These are phyloP conservation scores for Lantana camara DNA, from an alignment of 257 asterid species.

Conservation along the genomic window DNA sequence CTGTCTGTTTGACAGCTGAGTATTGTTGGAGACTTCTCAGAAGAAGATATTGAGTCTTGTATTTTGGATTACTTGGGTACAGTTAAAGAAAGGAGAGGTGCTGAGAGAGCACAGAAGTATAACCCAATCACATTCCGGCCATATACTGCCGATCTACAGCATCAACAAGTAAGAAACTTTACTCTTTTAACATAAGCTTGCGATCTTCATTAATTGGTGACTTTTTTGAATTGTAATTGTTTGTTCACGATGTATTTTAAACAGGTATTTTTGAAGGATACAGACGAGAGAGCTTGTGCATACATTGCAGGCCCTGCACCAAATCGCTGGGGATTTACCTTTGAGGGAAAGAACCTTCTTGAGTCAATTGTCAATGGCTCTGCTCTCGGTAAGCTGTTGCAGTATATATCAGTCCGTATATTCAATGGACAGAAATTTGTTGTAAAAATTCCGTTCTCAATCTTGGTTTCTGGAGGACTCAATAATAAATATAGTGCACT, in stretches of 20 bases:
- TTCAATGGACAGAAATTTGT: too few species aligned
- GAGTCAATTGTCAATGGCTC: slow-evolving; percentile 49
- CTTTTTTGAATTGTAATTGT: slow-evolving; percentile 10
- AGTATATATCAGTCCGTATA: slow-evolving; percentile 3
- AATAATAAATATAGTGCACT: too few species aligned
- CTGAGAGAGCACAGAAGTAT: slow-evolving; percentile 64
- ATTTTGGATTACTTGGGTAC: slow-evolving; percentile 96
- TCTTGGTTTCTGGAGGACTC: too few species aligned
- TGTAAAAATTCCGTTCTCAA: too few species aligned
- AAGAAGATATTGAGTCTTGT: slow-evolving; percentile 94
- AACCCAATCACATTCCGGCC: slow-evolving; percentile 74
- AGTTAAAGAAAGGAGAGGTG: slow-evolving; percentile 69
- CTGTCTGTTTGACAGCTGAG: slow-evolving; percentile 63
- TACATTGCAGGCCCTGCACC: slow-evolving; percentile 99
- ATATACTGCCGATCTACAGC: slow-evolving; percentile 72
- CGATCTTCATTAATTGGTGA: slow-evolving; percentile 20
- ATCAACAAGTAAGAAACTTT: slow-evolving; percentile 72
- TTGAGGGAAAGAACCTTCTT: slow-evolving; percentile 79
- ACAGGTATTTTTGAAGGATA: slow-evolving; percentile 94
- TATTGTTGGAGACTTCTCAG: slow-evolving; percentile 96
- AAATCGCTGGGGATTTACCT: slow-evolving; percentile 95
- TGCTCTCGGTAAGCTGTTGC: slow-evolving; percentile 54
- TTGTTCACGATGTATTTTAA: slow-evolving; percentile 22
- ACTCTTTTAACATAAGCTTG: slow-evolving; percentile 11
- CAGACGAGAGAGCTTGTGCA: slow-evolving; percentile 99